These are phyloP conservation scores for Suillus discolor DNA, from an alignment of 768 basidiomycete species.

Conservation along the genomic window DNA sequence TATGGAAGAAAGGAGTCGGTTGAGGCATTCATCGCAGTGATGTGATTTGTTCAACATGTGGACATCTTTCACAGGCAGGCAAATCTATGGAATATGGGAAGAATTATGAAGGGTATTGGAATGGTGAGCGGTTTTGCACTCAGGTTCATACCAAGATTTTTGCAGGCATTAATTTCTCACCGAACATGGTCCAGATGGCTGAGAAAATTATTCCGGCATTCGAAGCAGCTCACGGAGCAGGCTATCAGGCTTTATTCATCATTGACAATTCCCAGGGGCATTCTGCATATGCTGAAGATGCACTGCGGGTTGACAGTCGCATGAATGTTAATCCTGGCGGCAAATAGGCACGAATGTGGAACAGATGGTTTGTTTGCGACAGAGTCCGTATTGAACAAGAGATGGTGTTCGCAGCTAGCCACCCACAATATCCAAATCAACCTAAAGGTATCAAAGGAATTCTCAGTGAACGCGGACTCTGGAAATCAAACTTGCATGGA, in stretches of 20 bases:
- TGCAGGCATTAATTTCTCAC: neutral
- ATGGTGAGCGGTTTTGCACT: conserved; percentile 7
- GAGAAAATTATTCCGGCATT: conserved; percentile 14
- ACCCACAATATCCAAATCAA: too few species aligned
- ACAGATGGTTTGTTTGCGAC: too few species aligned
- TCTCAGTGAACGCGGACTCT: too few species aligned
- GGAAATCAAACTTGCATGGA: too few species aligned
- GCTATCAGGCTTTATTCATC: conserved; percentile 10
- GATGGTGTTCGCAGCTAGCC: too few species aligned
- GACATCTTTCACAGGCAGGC: neutral
- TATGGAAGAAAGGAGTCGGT: too few species aligned
- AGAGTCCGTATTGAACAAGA: conserved; percentile 9
- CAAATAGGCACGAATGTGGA: conserved; percentile 15
- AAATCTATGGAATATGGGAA: conserved; percentile 14
- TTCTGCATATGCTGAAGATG: conserved; percentile 26
- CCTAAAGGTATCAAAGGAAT: conserved; percentile 17
- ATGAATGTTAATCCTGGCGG: conserved; percentile 30
- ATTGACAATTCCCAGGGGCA: conserved; percentile 31
- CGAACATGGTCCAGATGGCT: neutral
- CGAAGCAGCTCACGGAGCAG: conserved; percentile 26
- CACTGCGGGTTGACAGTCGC: conserved; percentile 7
- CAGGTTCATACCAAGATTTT: conserved; percentile 10
- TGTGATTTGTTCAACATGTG: too few species aligned
- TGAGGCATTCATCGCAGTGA: too few species aligned
- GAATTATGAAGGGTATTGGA: conserved; percentile 15